A percentile compares a stretch with the other conserved stretches of the same genome.
These are phyloP conservation scores for Phytophthora citricola DNA, from an alignment of 352 stramenopile species.

Conservation along the genomic window DNA sequence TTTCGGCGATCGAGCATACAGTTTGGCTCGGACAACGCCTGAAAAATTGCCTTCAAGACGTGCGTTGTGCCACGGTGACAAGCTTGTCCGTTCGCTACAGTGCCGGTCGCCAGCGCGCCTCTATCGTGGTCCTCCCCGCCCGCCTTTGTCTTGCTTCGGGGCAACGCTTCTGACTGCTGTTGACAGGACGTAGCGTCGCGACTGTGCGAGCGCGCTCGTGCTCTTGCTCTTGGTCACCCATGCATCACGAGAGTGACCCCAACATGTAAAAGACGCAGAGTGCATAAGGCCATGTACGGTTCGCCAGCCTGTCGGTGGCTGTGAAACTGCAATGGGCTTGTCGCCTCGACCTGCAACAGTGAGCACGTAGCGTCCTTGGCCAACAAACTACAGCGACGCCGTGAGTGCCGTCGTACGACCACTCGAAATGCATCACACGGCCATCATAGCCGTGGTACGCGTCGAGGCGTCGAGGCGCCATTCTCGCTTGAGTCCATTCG, in stretches of 20 bases:
- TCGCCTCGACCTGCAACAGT: not conserved
- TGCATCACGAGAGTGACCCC: constrained; percentile 17
- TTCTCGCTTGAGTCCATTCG: constrained; percentile 1
- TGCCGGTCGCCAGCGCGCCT: constrained; percentile 6
- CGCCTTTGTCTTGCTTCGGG: constrained; percentile 23
- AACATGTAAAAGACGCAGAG: constrained; percentile 28
- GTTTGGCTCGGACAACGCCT: constrained; percentile 15
- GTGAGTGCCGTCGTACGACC: constrained; percentile 19
- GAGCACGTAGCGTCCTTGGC: not conserved
- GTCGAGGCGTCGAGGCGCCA: not conserved
- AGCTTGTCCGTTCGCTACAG: constrained; percentile 6
- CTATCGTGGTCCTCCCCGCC: constrained; percentile 28
- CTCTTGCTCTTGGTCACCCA: constrained; percentile 24
- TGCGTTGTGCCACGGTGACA: constrained; percentile 8
- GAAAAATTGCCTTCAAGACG: constrained; percentile 32
- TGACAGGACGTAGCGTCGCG: constrained; percentile 41
- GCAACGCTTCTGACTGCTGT: constrained; percentile 41
- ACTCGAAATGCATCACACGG: constrained; percentile 20
- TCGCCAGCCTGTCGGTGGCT: constrained; percentile 22
- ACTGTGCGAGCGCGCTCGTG: constrained; percentile 22
- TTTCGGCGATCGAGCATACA: constrained; percentile 33
- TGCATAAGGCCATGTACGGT: constrained; percentile 33
- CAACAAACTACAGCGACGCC: not conserved
- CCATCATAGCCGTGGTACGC: constrained; percentile 26
- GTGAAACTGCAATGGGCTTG: constrained; percentile 13